phyloP scores from a whole-genome alignment of 345 rosid species.

The Conringia planisiliqua region DNA sequence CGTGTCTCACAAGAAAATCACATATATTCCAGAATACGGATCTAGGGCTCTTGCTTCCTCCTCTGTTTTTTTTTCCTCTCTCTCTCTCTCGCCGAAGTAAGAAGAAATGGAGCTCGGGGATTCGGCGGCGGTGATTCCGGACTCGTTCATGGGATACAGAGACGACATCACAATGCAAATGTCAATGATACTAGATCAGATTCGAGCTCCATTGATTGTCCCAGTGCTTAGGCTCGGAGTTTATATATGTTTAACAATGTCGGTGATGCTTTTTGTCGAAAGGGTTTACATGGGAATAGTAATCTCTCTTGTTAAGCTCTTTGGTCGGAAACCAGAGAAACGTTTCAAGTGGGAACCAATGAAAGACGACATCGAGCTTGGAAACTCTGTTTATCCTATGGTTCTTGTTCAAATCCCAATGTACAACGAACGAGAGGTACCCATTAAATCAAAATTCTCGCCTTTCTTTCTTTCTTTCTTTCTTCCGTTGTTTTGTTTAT shows the following conservation, averaged over 20 bases:
- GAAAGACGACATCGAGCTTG: constrained; percentile 86
- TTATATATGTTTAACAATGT: constrained; percentile 69
- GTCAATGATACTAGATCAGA: constrained; percentile 54
- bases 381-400: constrained; percentile 79
- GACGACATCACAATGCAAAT: constrained; percentile 57
- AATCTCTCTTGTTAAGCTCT: constrained; percentile 59
- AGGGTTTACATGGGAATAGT: constrained; percentile 85
- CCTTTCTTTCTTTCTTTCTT: neutral
- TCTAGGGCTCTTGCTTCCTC: constrained; percentile 32
- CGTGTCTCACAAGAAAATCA: constrained; percentile 22
- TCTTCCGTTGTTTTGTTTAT: neutral
- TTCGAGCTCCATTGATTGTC: constrained; percentile 79
- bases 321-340: constrained; percentile 78
- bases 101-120: constrained; percentile 24
- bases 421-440: constrained; percentile 95
- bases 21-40: neutral
- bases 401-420: constrained; percentile 96
- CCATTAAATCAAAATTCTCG: neutral
- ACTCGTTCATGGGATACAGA: constrained; percentile 44
- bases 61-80: neutral
- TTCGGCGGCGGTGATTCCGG: constrained; percentile 44
- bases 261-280: constrained; percentile 84
- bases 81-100: neutral
- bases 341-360: constrained; percentile 75
- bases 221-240: constrained; percentile 65